These are phyloP conservation scores for Dianthus caryophyllus DNA, from an alignment of 148 eudicot species.

Conservation along the genomic window DNA sequence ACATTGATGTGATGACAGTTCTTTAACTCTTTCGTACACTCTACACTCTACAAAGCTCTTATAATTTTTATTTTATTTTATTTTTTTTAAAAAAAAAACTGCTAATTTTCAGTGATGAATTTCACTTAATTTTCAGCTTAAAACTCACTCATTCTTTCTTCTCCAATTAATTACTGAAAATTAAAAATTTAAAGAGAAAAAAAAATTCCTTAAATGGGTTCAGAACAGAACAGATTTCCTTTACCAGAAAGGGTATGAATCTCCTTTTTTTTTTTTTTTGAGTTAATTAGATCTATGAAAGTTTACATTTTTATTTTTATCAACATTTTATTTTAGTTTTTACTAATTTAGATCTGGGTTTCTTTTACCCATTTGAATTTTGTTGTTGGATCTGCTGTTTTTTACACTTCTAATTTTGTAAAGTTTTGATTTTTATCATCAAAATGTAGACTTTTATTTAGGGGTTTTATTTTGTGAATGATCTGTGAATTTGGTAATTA, in stretches of 20 bases:
- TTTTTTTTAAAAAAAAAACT: background rate
- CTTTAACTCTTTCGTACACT: background rate
- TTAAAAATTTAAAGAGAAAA: too few species aligned
- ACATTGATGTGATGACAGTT: too few species aligned
- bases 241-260: constrained; percentile 53
- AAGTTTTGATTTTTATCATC: background rate
- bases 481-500: background rate
- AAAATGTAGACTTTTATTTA: background rate
- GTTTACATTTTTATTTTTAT: background rate
- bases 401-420: background rate
- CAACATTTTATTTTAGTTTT: background rate
- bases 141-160: background rate
- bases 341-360: too few species aligned
- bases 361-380: background rate
- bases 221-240: constrained; percentile 68
- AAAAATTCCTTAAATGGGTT: constrained; percentile 33
- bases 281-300: background rate
- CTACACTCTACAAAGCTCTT: background rate
- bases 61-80: too few species aligned
- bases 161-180: too few species aligned
- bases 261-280: background rate
- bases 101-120: background rate
- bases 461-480: background rate
- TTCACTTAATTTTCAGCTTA: background rate
- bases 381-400: constrained; percentile 8